These are phyloP conservation scores for Diaporthe ampelina DNA, from an alignment of 2,329 filamentous ascomycete genomes.

Conservation along the genomic window DNA sequence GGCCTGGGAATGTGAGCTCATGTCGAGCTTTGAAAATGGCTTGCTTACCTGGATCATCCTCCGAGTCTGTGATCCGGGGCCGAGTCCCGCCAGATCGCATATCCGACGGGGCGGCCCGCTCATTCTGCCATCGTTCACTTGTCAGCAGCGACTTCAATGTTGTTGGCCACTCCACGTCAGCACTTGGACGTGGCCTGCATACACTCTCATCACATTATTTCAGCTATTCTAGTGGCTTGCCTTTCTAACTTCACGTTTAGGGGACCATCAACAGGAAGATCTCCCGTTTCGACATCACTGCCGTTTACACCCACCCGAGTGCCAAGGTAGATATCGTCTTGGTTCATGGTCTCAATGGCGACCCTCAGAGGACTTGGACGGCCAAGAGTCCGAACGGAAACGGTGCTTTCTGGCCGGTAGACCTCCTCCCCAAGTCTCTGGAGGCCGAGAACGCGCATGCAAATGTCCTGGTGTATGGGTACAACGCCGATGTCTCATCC, in stretches of 20 bases:
- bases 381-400: constrained; percentile 54
- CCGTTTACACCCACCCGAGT: constrained; percentile 70
- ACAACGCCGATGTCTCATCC: constrained; percentile 75
- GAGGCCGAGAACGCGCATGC: constrained; percentile 63
- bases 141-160: constrained; percentile 42
- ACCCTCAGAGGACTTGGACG: constrained; percentile 75
- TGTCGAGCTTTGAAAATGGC: neutral
- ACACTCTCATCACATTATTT: neutral
- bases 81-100: constrained; percentile 27
- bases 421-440: constrained; percentile 74
- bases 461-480: constrained; percentile 80
- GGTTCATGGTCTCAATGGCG: constrained; percentile 78
- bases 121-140: neutral
- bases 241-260: constrained; percentile 48
- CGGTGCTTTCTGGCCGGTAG: constrained; percentile 77
- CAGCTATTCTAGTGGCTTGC: neutral
- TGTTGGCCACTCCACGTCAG: constrained; percentile 28
- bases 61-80: constrained; percentile 7
- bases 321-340: constrained; percentile 76
- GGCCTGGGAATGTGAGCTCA: neutral
- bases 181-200: constrained; percentile 5
- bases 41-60: constrained; percentile 23
- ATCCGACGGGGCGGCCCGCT: constrained; percentile 39
- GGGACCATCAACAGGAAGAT: constrained; percentile 64
- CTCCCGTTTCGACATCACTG: constrained; percentile 70